Evolutionary conservation across 73 alveolate species (phyloP).

Genomic region (Halteria grandinella): DNA sequence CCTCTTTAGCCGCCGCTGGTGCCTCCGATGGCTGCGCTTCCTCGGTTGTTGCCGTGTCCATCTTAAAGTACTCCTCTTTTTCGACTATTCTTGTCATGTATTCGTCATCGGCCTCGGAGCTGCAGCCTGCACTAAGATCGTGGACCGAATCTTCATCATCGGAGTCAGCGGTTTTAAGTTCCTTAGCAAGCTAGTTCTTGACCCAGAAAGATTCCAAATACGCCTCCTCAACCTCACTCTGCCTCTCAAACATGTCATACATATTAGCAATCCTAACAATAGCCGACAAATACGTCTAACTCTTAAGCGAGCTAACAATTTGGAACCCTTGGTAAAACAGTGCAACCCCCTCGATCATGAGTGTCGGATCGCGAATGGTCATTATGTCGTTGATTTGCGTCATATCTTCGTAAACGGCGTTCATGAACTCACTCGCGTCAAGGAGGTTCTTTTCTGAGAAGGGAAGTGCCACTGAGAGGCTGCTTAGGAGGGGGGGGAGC

Average conservation of each 20-base stretch:
- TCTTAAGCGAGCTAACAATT: slow-evolving; percentile 15
- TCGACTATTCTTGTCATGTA: slow-evolving; percentile 13
- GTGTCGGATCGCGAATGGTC: slow-evolving; percentile 44
- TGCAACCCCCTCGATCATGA: slow-evolving; percentile 51
- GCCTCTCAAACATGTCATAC: slow-evolving; percentile 53
- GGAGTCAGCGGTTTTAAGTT: not conserved
- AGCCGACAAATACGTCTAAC: slow-evolving; percentile 15
- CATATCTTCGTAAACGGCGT: slow-evolving; percentile 61
- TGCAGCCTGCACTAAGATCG: slow-evolving; percentile 10
- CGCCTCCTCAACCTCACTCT: slow-evolving; percentile 10
- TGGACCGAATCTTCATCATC: not conserved
- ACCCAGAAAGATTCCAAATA: slow-evolving; percentile 12
- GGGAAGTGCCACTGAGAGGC: not conserved
- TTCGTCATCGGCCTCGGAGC: slow-evolving; percentile 46
- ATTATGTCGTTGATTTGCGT: slow-evolving; percentile 49
- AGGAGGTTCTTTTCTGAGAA: slow-evolving; percentile 50
- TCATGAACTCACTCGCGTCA: slow-evolving; percentile 56
- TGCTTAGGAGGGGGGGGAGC: not conserved
- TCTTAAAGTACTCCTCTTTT: slow-evolving; percentile 32
- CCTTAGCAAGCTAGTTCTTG: not conserved
- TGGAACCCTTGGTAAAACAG: slow-evolving; percentile 41
- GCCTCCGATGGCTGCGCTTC: too few species aligned
- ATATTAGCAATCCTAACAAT: slow-evolving; percentile 18
- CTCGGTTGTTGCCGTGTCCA: too few species aligned
- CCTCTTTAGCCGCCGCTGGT: slow-evolving; percentile 11